phyloP scores from a whole-genome alignment of 805 yeast species.

The Suhomyces tanzawaensis region DNA sequence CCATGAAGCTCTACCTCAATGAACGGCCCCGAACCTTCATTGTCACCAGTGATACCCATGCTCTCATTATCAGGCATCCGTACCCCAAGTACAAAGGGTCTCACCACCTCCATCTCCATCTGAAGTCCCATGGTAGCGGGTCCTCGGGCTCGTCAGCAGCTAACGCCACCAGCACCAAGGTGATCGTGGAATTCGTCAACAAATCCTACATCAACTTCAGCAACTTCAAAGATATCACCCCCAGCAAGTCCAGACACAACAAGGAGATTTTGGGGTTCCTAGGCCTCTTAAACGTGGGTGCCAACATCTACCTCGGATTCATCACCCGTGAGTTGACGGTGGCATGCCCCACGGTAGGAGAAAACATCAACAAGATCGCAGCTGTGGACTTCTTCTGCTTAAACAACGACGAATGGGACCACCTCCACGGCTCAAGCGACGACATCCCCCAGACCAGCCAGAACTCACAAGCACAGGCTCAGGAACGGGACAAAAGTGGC shows the following conservation, averaged over 20 bases:
- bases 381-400: constrained; percentile 66
- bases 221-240: constrained; percentile 45
- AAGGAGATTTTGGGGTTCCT: constrained; percentile 51
- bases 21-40: constrained; percentile 68
- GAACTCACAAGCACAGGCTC: neutral
- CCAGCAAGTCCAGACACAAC: constrained; percentile 19
- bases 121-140: constrained; percentile 18
- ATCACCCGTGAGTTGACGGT: constrained; percentile 53
- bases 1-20: constrained; percentile 63
- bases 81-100: constrained; percentile 25
- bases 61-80: constrained; percentile 57
- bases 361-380: constrained; percentile 51
- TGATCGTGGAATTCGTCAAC: constrained; percentile 53
- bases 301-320: constrained; percentile 54
- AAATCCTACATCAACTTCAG: constrained; percentile 35
- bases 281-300: constrained; percentile 58
- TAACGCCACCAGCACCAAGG: constrained; percentile 19
- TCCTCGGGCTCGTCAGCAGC: constrained; percentile 6
- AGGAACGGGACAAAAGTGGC: constrained; percentile 16
- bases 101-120: constrained; percentile 21
- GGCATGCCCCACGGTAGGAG: constrained; percentile 58
- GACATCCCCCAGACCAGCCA: neutral
- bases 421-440: constrained; percentile 11
- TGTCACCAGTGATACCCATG: constrained; percentile 56
- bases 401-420: constrained; percentile 54